A percentile compares a stretch with the other conserved stretches of the same genome.
Conservation (phyloP, 768 basidiomycete species). For the Boletus subcaerulescens region DNA sequence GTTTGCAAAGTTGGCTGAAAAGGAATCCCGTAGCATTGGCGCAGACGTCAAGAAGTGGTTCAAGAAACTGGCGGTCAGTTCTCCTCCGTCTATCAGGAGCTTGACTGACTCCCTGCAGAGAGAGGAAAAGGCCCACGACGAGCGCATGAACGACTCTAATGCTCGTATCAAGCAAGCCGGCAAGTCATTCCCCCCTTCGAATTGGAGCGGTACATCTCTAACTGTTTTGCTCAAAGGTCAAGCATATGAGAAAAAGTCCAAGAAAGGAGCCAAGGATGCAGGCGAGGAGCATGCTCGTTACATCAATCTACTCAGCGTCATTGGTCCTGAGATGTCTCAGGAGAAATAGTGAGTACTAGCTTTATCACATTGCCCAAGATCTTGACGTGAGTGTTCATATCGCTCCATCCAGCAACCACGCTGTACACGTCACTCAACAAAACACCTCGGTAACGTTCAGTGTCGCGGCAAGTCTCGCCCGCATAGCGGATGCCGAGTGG, state of each 20-base stretch:
- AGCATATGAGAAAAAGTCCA: conserved; percentile 75
- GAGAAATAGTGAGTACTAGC: conserved; percentile 64
- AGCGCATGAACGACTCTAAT: conserved; percentile 62
- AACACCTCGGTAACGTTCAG: conserved; percentile 56
- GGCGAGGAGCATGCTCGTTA: conserved; percentile 76
- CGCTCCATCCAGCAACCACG: conserved; percentile 53
- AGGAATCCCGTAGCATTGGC: conserved; percentile 64
- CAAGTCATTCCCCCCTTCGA: conserved; percentile 17
- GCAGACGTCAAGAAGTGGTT: conserved; percentile 82
- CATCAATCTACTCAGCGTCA: conserved; percentile 63
- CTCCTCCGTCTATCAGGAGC: not conserved
- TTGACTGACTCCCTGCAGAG: conserved; percentile 45
- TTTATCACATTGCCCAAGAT: not conserved
- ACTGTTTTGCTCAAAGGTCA: conserved; percentile 45
- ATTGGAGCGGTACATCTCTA: not conserved
- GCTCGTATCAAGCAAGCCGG: conserved; percentile 76
- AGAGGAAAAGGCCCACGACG: conserved; percentile 78
- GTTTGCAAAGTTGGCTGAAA: conserved; percentile 72
- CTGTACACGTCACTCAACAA: conserved; percentile 56
- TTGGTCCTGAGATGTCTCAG: conserved; percentile 77
- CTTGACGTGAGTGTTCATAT: not conserved
- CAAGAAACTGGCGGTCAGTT: conserved; percentile 72
- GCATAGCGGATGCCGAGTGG: conserved; percentile 83
- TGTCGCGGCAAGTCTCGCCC: conserved; percentile 62
- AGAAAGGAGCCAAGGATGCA: conserved; percentile 65